Conservation (phyloP, 192 early-diverging fungal genomes). For the Rhizophlyctis rosea region DNA sequence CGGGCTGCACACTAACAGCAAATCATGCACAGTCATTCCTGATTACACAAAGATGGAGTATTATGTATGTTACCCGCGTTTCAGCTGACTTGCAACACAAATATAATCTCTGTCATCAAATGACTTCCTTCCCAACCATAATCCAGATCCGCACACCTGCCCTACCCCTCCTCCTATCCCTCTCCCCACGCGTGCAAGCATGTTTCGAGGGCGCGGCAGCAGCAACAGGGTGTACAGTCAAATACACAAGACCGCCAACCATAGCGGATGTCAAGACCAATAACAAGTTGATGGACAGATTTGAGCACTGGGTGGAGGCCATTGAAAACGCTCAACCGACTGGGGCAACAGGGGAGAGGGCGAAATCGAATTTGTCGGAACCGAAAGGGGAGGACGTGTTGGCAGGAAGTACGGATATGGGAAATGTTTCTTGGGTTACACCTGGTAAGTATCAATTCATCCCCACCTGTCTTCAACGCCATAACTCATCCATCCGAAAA, state of each 20-base stretch:
- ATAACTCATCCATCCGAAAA: too few species aligned
- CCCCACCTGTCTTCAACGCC: slow-evolving; percentile 32
- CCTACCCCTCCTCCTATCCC: too few species aligned
- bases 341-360: too few species aligned
- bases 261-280: slow-evolving; percentile 59
- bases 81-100: slow-evolving; percentile 47
- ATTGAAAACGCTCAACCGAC: too few species aligned
- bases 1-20: too few species aligned
- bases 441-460: slow-evolving; percentile 54
- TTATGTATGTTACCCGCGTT: slow-evolving; percentile 55
- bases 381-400: slow-evolving; percentile 20
- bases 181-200: slow-evolving; percentile 47
- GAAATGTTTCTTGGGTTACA: slow-evolving; percentile 64
- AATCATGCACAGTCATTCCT: slow-evolving; percentile 45
- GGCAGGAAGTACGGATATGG: slow-evolving; percentile 68
- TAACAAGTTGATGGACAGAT: slow-evolving; percentile 34
- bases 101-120: too few species aligned
- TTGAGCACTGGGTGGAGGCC: slow-evolving; percentile 28
- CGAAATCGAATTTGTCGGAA: too few species aligned
- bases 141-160: too few species aligned
- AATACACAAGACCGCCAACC: slow-evolving; percentile 47
- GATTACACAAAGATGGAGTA: slow-evolving; percentile 56
- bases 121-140: too few species aligned
- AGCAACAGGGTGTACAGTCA: slow-evolving; percentile 66
- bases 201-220: slow-evolving; percentile 64